Evolutionary conservation across 352 stramenopile genomes (phyloP), one percentile per base, ranked within the genome.

Genomic region (Phytopythium helicoides): DNA sequence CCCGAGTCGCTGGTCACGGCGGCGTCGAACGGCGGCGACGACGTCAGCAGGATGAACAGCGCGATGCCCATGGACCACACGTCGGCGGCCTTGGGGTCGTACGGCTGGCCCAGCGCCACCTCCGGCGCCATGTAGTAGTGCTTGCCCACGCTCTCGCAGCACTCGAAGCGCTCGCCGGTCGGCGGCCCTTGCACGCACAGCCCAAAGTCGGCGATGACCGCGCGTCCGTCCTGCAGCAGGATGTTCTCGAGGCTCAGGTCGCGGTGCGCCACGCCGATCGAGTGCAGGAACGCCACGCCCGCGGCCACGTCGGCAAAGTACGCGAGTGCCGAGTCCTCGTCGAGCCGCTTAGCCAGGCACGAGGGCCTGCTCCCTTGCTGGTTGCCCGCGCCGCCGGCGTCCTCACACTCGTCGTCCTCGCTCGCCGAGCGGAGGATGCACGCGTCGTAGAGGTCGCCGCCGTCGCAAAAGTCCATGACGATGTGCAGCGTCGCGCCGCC

Each of bases 161-260:
- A 87, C 19, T 51, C 40, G 85, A 89, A 76, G 73, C 40, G 49
- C 54, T 70, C 52, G 68, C 72, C 54, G 64, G 74, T 28, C 53
- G 60, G 35, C 5, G 80, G 55, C 64, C 81, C 71, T 87, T 86
- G 41, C 6, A 64, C 78, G 44, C 73, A 91, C 9, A 91, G 61
- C 1, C 77, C 81, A 61, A 91, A 91, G 64, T 91, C 77, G 10
- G 76, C 60, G 55, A 89, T 84, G 22, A 89, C 73, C 0, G 77
- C 77, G 6, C 66, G 64, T 3, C 76, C 78, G 18, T 78, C 46
- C 8, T 64, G 69, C 21, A 98, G 74, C 25, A 99, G 68, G 36
- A 99, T 92, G 74, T 99, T 99, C 71, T 99, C 96, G n/a, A 99
- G 71, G 25, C 90, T 98, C 48, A 99, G 76, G 63, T 99, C 96